These are phyloP conservation scores for Oemleria cerasiformis DNA, from an alignment of 306 rosid species.

Conservation along the genomic window DNA sequence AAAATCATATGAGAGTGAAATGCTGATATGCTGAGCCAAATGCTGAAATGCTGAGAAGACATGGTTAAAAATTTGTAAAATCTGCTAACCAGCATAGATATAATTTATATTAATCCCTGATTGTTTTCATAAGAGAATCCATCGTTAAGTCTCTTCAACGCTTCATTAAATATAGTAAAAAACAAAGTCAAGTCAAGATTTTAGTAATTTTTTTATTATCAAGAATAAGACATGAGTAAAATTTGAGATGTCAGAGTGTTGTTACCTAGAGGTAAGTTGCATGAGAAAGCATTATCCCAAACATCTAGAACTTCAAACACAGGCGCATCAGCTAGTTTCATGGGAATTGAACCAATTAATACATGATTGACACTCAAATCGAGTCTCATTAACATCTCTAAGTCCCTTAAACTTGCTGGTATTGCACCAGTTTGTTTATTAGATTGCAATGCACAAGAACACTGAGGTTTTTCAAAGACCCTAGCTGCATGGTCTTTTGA, in stretches of 20 bases:
- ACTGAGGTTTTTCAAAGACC: slow-evolving; percentile 52
- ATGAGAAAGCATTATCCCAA: slow-evolving; percentile 80
- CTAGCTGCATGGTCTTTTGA: slow-evolving; percentile 67
- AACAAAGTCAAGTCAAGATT: neutral
- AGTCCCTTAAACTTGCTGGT: slow-evolving; percentile 71
- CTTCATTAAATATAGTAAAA: slow-evolving; percentile 45
- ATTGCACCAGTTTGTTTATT: slow-evolving; percentile 66
- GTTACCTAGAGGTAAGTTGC: slow-evolving; percentile 83
- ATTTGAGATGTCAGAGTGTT: neutral
- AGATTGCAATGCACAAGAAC: slow-evolving; percentile 78
- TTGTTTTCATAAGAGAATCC: slow-evolving; percentile 67
- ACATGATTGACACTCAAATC: slow-evolving; percentile 75
- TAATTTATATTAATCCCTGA: slow-evolving; percentile 63
- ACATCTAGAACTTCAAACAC: slow-evolving; percentile 64
- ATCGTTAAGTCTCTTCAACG: slow-evolving; percentile 63
- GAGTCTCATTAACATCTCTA: slow-evolving; percentile 55
- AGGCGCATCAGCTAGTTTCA: slow-evolving; percentile 61
- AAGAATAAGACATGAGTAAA: neutral
- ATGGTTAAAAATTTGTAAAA: too few species aligned
- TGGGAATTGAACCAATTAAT: slow-evolving; percentile 89
- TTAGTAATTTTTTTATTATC: neutral
- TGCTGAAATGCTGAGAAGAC: too few species aligned
- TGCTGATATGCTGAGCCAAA: too few species aligned
- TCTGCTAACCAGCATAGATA: too few species aligned
- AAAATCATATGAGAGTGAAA: too few species aligned